Evolutionary conservation across 805 yeast species (phyloP), one percentile per base, ranked within the genome.

Genomic region (Deakozyma indianensis): DNA sequence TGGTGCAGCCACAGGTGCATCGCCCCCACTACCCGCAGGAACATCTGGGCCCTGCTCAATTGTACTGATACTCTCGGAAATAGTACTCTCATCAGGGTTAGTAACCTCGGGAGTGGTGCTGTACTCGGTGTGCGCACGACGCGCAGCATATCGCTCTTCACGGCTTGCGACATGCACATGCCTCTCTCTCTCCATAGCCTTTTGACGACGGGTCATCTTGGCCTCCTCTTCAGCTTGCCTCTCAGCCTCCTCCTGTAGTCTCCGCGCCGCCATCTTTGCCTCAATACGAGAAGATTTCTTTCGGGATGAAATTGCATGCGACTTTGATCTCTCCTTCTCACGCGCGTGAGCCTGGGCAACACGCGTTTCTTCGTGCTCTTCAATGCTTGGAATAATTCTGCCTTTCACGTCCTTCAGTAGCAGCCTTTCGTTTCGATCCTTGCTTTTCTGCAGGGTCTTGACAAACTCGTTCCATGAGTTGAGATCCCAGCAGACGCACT

Each of bases 401-500:
- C 16, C 16, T 32, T 32, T 32, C 5, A 32, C 16, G 18, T 32
- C 38, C 18, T 32, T 32, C 18, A 9, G 16, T 14, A 32, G 16
- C 5, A 7, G 7, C 38, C 16, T 32, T 32, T 32, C 38, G 18
- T 32, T 9, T 7, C 38, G 9, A n/a, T 32, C 38, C 11, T 7
- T 32, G 38, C 38, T 32, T 7, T n/a, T n/a, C 18, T 32, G 38
- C 18, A 32, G 38, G 5, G 7, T n/a, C 5, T 32, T n/a, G 18
- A n/a, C 18, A 32, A 32, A 32, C 5, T 11, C 5, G 11, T n/a
- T 14, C 38, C 38, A 32, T 7, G 18, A 9, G 9, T 14, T 20
- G 38, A 32, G 38, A 32, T 32, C 38, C 38, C 38, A 32, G 18
- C 38, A 32, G 5, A 32, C 38, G 18, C 38, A 32, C 38, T n/a